Evolutionary conservation across 257 asterid genomes (phyloP).

Genomic region (Hygrophila difformis): DNA sequence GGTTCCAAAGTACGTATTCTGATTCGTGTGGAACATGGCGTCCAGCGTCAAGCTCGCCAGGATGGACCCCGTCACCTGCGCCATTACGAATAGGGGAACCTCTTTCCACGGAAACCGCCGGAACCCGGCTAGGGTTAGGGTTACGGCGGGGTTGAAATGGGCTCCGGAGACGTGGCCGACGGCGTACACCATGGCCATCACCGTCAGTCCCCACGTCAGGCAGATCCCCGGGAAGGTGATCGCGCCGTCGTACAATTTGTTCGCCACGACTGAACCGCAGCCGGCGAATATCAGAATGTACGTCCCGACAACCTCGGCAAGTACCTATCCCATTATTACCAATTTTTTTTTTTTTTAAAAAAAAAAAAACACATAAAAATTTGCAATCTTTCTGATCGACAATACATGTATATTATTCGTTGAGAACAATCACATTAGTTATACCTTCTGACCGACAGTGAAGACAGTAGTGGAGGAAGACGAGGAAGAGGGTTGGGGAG

Average conservation of each 20-base stretch:
- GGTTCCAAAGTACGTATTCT: conserved; percentile 58
- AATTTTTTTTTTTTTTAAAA: no score
- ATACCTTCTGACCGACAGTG: no score
- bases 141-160: conserved; percentile 82
- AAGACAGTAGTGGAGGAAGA: no score
- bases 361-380: no score
- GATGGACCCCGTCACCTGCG: conserved; percentile 52
- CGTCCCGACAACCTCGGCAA: conserved; percentile 65
- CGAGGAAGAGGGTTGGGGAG: no score
- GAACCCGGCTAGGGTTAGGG: conserved; percentile 42
- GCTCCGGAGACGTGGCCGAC: conserved; percentile 87
- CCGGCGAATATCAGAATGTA: conserved; percentile 63
- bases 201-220: conserved; percentile 71
- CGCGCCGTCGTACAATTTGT: conserved; percentile 37
- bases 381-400: no score
- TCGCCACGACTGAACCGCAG: conserved; percentile 59
- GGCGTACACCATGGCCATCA: conserved; percentile 59
- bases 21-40: conserved; percentile 37
- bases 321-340: conserved; percentile 19
- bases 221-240: conserved; percentile 66
- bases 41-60: conserved; percentile 53
- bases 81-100: conserved; percentile 29
- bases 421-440: no score
- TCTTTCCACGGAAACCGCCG: conserved; percentile 62
- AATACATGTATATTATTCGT: no score